Conservation (phyloP, 306 rosid species). For the Macrotyloma uniflorum region DNA sequence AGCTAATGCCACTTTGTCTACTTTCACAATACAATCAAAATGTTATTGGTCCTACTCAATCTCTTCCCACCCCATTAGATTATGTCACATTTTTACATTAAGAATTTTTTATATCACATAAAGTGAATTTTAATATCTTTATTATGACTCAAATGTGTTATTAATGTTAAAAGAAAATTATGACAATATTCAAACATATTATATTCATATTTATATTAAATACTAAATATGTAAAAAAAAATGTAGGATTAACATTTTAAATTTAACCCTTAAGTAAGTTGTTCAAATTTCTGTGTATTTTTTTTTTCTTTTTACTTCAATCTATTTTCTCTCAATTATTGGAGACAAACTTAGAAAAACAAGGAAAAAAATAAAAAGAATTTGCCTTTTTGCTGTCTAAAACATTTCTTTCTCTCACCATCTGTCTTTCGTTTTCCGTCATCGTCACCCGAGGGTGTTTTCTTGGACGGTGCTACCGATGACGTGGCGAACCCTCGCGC, state of each 20-base stretch:
- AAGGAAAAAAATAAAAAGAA: not conserved
- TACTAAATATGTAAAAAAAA: too few species aligned
- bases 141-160: not conserved
- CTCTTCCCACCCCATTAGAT: too few species aligned
- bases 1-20: too few species aligned
- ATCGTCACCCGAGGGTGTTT: conserved; percentile 6
- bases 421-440: conserved; percentile 34
- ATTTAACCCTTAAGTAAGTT: too few species aligned
- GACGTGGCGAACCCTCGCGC: conserved; percentile 42
- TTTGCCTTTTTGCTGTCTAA: conserved; percentile 33
- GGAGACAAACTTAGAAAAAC: conserved; percentile 24
- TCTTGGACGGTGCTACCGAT: conserved; percentile 42
- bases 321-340: conserved; percentile 29
- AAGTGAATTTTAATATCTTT: too few species aligned
- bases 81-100: too few species aligned
- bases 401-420: conserved; percentile 14
- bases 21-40: not conserved
- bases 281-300: not conserved
- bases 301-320: not conserved
- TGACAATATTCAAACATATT: too few species aligned
- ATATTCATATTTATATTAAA: too few species aligned
- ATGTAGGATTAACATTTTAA: too few species aligned
- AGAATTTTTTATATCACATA: too few species aligned
- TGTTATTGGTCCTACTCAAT: not conserved
- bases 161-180: not conserved